Base-by-base conservation (phyloP, 2,329 filamentous ascomycete species). In the Nemania bipapillata region DNA sequence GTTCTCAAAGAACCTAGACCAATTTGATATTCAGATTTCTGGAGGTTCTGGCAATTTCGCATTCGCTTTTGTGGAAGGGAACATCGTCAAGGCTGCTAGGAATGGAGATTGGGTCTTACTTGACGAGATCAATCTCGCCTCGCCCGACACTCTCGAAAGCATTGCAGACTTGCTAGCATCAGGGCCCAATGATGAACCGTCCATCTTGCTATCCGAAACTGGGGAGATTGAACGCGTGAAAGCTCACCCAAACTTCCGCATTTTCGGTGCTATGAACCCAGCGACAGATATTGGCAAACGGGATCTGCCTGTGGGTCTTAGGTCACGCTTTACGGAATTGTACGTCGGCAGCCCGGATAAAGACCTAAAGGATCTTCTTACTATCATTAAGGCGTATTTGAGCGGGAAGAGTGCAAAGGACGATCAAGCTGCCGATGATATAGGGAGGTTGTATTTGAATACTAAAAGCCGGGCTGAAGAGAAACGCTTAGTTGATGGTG, bases 181-280 rank as follows among this genome's bases (percentile, higher is more conserved):
- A 61, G 92, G 92, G 7, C 86, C 88, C 9, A 88, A 89, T 68
- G 89, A 89, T 37, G 84, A 85, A 0, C 95, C 95, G 1, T 97
- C 93, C 0, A 90, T 99, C 53, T 83, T 99, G 4, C 86, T 99
- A 7, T 94, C 94, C 0, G 96, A 99, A 81, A 96, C 94, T 45
- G 96, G 96, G 42, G 94, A 96, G 74, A 93, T 97, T 50, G 93
- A 98, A 79, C 89, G 94, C 72, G 90, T 99, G 40, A 86, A 90
- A 69, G 96, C 94, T 0, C 95, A 99, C 79, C 91, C 93, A 0
- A 90, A 97, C 72, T 99, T 99, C 79, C 90, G 96, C 45, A 92
- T 99, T 15, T 99, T 99, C 77, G 96, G 93, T 59, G 96, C 96
- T 30, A 99, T 99, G 96, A 99, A 99, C 77, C 96, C 96, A 32